A percentile compares a stretch with the other conserved stretches of the same genome.
Conservation (phyloP, 306 rosid species). For the Prunus mira region DNA sequence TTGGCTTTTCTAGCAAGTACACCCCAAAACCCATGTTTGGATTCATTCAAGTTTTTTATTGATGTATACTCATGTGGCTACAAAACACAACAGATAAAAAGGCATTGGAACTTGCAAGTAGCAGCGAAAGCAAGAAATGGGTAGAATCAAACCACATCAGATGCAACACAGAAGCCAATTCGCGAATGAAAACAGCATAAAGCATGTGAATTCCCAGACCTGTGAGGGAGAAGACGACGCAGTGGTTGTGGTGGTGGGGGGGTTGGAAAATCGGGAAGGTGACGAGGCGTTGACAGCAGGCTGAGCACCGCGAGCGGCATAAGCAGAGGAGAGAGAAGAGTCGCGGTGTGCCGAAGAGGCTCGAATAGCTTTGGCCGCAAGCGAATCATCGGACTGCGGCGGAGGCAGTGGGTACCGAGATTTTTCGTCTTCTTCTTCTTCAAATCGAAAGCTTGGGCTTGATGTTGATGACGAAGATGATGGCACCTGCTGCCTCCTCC, state of each 20-base stretch:
- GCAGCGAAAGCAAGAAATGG: background rate
- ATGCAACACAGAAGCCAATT: background rate
- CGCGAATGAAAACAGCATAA: background rate
- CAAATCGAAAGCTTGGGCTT: slow-evolving; percentile 15
- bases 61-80: slow-evolving; percentile 70
- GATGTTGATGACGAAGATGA: slow-evolving; percentile 35
- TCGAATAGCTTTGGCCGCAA: slow-evolving; percentile 90
- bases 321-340: slow-evolving; percentile 88
- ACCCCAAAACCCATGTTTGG: slow-evolving; percentile 95
- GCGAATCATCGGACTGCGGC: slow-evolving; percentile 44
- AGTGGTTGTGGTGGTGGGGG: slow-evolving; percentile 5
- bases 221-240: slow-evolving; percentile 12
- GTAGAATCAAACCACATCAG: background rate
- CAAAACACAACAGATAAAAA: slow-evolving; percentile 45
- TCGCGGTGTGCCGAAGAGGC: slow-evolving; percentile 90
- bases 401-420: slow-evolving; percentile 32
- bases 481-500: slow-evolving; percentile 61
- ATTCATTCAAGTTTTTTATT: slow-evolving; percentile 63
- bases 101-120: background rate
- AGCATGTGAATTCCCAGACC: slow-evolving; percentile 7
- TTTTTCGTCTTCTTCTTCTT: slow-evolving; percentile 25
- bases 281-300: slow-evolving; percentile 27
- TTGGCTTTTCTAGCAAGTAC: slow-evolving; percentile 86
- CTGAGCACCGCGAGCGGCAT: slow-evolving; percentile 41
- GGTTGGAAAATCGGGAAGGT: slow-evolving; percentile 35